phyloP scores from a whole-genome alignment of 257 asterid species.

The Fraxinus pennsylvanica region DNA sequence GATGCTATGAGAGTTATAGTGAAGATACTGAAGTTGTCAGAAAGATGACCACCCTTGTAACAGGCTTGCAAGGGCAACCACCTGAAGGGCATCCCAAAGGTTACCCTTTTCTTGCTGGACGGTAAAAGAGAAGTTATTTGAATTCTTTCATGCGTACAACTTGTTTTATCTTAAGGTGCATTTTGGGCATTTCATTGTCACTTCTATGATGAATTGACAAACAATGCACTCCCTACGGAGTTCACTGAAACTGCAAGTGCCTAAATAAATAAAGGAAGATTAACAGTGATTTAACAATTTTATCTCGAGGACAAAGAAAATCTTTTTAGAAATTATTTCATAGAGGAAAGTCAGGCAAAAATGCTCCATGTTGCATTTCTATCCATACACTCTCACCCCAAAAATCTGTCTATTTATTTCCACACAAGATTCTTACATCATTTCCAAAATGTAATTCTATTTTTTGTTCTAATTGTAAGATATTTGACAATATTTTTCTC shows the following conservation, averaged over 20 bases:
- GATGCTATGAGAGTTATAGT: conserved; percentile 87
- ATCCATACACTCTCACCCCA: neutral
- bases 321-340: neutral
- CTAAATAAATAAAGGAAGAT: conserved; percentile 11
- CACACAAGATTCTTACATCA: conserved; percentile 1
- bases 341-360: conserved; percentile 1
- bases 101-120: conserved; percentile 92
- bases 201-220: neutral
- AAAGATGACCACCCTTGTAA: conserved; percentile 71
- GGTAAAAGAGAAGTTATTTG: conserved; percentile 39
- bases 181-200: neutral
- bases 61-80: conserved; percentile 93
- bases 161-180: conserved; percentile 2
- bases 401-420: conserved; percentile 6
- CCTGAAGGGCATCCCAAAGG: conserved; percentile 85
- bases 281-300: conserved; percentile 6
- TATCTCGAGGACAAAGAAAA: conserved; percentile 2
- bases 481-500: conserved; percentile 7
- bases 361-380: conserved; percentile 15
- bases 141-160: neutral
- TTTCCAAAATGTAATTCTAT: neutral
- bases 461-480: conserved; percentile 11
- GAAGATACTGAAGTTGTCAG: conserved; percentile 80
- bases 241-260: neutral
- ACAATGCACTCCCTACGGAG: neutral